Base-by-base conservation (phyloP, 768 basidiomycete species). In the Hygrocybe punicea region DNA sequence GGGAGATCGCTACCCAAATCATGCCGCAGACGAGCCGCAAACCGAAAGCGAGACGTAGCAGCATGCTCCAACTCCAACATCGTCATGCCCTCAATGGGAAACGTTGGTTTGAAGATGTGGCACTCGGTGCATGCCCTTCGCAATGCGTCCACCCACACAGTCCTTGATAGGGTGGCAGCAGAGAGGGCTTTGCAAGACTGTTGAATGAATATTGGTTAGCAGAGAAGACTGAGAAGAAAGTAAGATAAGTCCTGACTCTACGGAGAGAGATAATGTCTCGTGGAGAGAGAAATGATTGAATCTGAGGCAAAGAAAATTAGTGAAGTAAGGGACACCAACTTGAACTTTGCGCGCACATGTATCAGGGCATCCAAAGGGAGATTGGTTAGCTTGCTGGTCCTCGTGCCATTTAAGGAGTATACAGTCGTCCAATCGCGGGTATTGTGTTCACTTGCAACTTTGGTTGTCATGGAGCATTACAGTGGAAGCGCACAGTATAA, bases 141-240 rank as follows among this genome's bases (percentile, higher is more conserved):
- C 2, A 70, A 54, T 21, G 67, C 67, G 24, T 61, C 58, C 6
- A 72, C 57, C 71, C 71, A 72, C 3, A 71, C 67, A 21, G 60
- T 67, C 5, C 64, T 61, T 17, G 65, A 61, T 4, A 14, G 19
- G 10, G 69, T 66, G 10, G 62, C 62, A 3, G 45, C 33, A 33
- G 57, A 46, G n/a, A 72, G 35, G 2, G 44, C 29, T 50, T 61
- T 67, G 40, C 64, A 70, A n/a, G 60, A 64, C 71, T 72, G 55
- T n/a, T 17, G 9, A 19, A 50, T 7, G 13, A 52, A 35, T 17
- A 21, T 35, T 8, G 8, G 13, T 49, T 8, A 49, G 25, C 17
- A 23, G 10, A 5, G 7, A 29, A 33, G 19, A 23, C 10, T 17
- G 10, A 7, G 44, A 8, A 8, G 19, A 11, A 7, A 11, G 11